Base-by-base conservation (phyloP, 2,329 filamentous ascomycete genomes). In the Zymoseptoria tritici region DNA sequence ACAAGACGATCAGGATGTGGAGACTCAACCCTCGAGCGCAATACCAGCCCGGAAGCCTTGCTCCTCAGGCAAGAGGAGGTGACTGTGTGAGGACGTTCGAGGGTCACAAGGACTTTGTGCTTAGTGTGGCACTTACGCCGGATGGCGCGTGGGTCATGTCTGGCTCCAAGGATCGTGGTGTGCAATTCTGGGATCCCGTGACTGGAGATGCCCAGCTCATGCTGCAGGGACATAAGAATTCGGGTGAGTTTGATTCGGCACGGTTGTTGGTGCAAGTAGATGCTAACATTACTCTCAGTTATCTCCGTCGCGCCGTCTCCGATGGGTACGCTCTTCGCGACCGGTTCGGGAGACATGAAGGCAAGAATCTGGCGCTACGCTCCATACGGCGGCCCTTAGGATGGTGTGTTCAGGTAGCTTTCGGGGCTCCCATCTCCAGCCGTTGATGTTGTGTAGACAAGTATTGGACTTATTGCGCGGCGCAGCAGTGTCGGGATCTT, bases 1-100 rank as follows among this genome's bases (percentile, higher is more conserved):
- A 99, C 75, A 96, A 96, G 81, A 97, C 93, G 0, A 97, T 97
- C 81, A 96, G 97, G 81, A 96, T 97, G 88, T 99, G 94, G 92
- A 92, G 97, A 79, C 83, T 99, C 55, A 67, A 81, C 81, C 67
- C 83, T 86, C 69, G 82, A 86, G 60, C 60, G 52, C 62, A 61
- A 50, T 63, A 64, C 59, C 60, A 64, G 55, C 81, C 84, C 52
- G 85, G 82, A 31, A 63, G 59, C 36, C 62, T 61, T 8, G 57
- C 58, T 9, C 61, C 60, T 31, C 58, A 64, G 21, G 60, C 87
- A 8, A 95, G 94, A 80, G 88, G 89, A 42, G 93, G 94, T 68
- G 91, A 96, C 74, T 97, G 94, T 73, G 87, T 97, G 70, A 91
- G 92, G 79, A 97, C 93, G 1, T 99, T 97, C 70, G 94, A 97